phyloP scores from a whole-genome alignment of 768 basidiomycete species.

The Omphalotus guepiniiformis region DNA sequence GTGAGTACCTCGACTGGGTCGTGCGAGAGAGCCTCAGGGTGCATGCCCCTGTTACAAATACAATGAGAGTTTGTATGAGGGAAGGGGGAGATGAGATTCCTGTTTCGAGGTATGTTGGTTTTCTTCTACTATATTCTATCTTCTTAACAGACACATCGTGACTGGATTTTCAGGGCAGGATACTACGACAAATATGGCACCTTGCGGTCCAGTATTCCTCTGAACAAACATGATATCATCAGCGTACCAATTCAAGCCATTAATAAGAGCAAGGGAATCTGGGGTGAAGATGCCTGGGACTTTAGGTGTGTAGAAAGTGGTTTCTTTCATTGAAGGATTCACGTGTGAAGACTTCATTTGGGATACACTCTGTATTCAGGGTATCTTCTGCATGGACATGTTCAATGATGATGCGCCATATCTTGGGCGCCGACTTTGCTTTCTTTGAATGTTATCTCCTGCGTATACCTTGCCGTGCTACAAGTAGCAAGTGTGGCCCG shows the following conservation, averaged over 20 bases:
- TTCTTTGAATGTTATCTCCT: too few species aligned
- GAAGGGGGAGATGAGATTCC: slow-evolving; percentile 51
- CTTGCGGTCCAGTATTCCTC: slow-evolving; percentile 27
- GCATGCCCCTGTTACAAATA: slow-evolving; percentile 53
- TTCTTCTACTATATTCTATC: not conserved
- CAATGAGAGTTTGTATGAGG: slow-evolving; percentile 49
- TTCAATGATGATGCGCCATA: too few species aligned
- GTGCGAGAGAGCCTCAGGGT: slow-evolving; percentile 55
- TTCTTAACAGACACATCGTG: not conserved
- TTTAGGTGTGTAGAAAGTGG: slow-evolving; percentile 59
- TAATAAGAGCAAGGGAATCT: slow-evolving; percentile 50
- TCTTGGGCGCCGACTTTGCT: too few species aligned
- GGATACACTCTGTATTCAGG: too few species aligned
- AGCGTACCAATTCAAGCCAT: slow-evolving; percentile 57
- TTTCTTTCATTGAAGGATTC: too few species aligned
- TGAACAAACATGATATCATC: slow-evolving; percentile 50
- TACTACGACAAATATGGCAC: slow-evolving; percentile 27
- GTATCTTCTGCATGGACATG: too few species aligned
- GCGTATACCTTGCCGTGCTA: too few species aligned
- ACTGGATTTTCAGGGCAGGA: not conserved
- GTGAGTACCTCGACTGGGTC: slow-evolving; percentile 58
- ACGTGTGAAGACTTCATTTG: too few species aligned
- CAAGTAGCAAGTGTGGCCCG: too few species aligned
- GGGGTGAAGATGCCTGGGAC: slow-evolving; percentile 61
- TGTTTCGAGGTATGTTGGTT: slow-evolving; percentile 22